Conservation (phyloP, 345 rosid genomes). For the Dovyalis caffra region DNA sequence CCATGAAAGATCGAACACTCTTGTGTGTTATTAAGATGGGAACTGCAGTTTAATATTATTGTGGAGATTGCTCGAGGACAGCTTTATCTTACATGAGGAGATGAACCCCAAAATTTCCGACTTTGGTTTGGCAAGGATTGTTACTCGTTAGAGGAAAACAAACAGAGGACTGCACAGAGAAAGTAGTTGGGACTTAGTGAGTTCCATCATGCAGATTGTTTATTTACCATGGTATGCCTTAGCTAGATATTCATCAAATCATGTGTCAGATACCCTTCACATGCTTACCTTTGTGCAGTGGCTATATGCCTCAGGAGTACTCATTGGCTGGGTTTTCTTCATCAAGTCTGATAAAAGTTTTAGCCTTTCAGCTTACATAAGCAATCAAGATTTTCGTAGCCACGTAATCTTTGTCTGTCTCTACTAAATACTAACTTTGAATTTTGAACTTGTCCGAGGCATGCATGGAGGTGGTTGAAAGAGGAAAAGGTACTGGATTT, state of each 20-base stretch:
- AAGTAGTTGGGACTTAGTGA: constrained; percentile 28
- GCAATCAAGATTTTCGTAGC: not conserved
- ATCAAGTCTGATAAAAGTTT: not conserved
- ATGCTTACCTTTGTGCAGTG: constrained; percentile 16
- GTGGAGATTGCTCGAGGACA: constrained; percentile 22
- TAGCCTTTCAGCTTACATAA: constrained; percentile 26
- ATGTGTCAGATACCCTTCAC: not conserved
- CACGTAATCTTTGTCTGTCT: not conserved
- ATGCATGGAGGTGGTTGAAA: constrained; percentile 27
- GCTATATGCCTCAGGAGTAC: constrained; percentile 31
- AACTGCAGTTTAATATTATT: constrained; percentile 21
- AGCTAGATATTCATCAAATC: too few species aligned
- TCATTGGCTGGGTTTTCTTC: constrained; percentile 33
- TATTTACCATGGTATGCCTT: not conserved
- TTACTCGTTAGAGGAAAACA: constrained; percentile 22
- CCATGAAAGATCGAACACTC: constrained; percentile 6
- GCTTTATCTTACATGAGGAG: constrained; percentile 23
- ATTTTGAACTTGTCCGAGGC: not conserved
- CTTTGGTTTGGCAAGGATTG: constrained; percentile 32
- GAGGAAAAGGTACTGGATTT: constrained; percentile 16
- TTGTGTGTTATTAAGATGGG: constrained; percentile 14
- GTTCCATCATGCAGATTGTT: not conserved
- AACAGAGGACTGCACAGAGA: constrained; percentile 18
- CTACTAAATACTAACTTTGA: not conserved
- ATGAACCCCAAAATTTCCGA: constrained; percentile 28